Conservation (phyloP, 2,329 filamentous ascomycete species). For the Ramularia collo-cygni region DNA sequence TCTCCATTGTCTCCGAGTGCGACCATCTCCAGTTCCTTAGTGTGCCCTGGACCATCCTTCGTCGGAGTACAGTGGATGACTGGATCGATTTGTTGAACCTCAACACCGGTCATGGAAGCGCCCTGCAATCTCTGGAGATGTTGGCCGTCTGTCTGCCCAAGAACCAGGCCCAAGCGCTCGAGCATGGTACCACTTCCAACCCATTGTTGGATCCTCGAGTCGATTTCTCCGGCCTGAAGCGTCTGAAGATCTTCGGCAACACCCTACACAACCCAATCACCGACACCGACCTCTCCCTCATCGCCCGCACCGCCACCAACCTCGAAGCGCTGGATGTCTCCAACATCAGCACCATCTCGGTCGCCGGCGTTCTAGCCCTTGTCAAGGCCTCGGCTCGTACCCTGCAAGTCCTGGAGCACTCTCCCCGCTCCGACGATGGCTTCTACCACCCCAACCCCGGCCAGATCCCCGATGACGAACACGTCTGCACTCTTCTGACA, state of each 20-base stretch:
- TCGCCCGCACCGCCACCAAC: constrained; percentile 45
- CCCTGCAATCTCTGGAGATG: constrained; percentile 46
- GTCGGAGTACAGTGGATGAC: constrained; percentile 41
- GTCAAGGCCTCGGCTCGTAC: constrained; percentile 44
- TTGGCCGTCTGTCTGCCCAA: constrained; percentile 44
- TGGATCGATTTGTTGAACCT: constrained; percentile 44
- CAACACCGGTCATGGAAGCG: constrained; percentile 31
- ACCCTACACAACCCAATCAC: constrained; percentile 47
- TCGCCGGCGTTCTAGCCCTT: constrained; percentile 47
- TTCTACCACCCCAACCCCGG: constrained; percentile 47
- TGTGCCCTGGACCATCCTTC: constrained; percentile 48
- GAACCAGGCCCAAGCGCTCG: constrained; percentile 37
- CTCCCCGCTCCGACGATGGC: constrained; percentile 46
- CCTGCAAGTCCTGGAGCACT: constrained; percentile 47
- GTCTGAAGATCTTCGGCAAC: constrained; percentile 50
- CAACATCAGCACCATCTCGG: constrained; percentile 47
- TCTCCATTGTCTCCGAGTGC: constrained; percentile 43
- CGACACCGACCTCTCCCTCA: constrained; percentile 44
- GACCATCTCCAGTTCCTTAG: constrained; percentile 42
- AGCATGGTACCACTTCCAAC: constrained; percentile 28
- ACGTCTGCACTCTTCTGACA: constrained; percentile 43
- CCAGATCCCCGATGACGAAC: constrained; percentile 35
- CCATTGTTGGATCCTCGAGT: constrained; percentile 39
- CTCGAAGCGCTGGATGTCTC: constrained; percentile 49
- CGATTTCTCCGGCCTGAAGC: constrained; percentile 44